Conservation (phyloP, 371 early-diverging fungal genomes). For the Circinella minor region DNA sequence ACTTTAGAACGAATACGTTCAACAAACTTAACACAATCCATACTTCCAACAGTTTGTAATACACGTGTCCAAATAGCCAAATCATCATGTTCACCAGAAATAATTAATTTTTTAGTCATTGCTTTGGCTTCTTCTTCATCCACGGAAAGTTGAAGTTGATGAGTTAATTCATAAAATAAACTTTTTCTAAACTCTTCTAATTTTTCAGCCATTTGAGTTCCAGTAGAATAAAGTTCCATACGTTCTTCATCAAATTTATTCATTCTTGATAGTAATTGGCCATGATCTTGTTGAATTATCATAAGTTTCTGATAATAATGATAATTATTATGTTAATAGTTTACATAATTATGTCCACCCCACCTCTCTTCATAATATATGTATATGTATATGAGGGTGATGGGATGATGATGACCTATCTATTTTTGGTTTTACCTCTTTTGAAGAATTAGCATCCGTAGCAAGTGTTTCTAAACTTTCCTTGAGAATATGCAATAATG, state of each 20-base stretch:
- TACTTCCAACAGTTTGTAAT: conserved; percentile 30
- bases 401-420: too few species aligned
- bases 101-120: conserved; percentile 31
- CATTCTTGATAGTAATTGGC: conserved; percentile 23
- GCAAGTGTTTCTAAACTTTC: conserved; percentile 9
- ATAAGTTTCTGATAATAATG: too few species aligned
- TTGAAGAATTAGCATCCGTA: neutral
- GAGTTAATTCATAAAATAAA: conserved; percentile 39
- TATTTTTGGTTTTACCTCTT: neutral
- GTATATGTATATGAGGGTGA: too few species aligned
- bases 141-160: conserved; percentile 47
- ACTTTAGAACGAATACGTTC: conserved; percentile 45
- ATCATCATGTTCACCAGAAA: conserved; percentile 33
- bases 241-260: conserved; percentile 32
- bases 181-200: conserved; percentile 41
- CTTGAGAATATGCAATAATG: conserved; percentile 11
- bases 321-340: neutral
- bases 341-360: neutral
- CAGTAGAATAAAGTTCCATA: conserved; percentile 31
- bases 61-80: conserved; percentile 41
- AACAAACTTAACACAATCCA: conserved; percentile 40
- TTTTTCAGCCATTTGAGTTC: conserved; percentile 44
- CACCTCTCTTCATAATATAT: too few species aligned
- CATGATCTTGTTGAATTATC: conserved; percentile 19
- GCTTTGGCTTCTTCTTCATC: conserved; percentile 43